These are phyloP conservation scores for Russula brevipes DNA, from an alignment of 768 basidiomycete genomes.

Conservation along the genomic window DNA sequence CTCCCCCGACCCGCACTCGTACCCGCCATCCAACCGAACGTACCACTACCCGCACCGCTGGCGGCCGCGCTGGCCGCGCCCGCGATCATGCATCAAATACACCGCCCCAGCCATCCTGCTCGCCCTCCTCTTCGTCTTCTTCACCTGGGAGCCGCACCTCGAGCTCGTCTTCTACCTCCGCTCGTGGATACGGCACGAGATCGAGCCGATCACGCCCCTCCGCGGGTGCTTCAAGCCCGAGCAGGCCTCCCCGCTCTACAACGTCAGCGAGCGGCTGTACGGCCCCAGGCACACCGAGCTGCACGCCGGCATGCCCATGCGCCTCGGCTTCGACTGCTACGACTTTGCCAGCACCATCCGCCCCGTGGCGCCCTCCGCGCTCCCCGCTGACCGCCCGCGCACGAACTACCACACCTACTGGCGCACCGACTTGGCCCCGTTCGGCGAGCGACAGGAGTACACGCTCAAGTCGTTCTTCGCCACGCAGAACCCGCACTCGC, in stretches of 20 bases:
- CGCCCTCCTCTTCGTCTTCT: slow-evolving; percentile 21
- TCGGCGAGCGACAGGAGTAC: slow-evolving; percentile 78
- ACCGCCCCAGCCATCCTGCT: slow-evolving; percentile 25
- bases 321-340: slow-evolving; percentile 84
- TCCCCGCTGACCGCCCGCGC: slow-evolving; percentile 36
- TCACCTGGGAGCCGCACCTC: slow-evolving; percentile 70
- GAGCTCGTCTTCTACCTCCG: slow-evolving; percentile 77
- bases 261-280: slow-evolving; percentile 58
- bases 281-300: slow-evolving; percentile 63
- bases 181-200: slow-evolving; percentile 67
- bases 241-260: slow-evolving; percentile 60
- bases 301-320: slow-evolving; percentile 74
- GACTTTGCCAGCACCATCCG: slow-evolving; percentile 83
- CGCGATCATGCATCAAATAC: slow-evolving; percentile 14
- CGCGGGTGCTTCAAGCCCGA: slow-evolving; percentile 68
- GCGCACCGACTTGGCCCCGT: slow-evolving; percentile 81
- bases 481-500: slow-evolving; percentile 66
- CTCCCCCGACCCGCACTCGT: background rate
- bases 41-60: background rate
- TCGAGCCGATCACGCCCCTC: slow-evolving; percentile 59
- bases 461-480: slow-evolving; percentile 93
- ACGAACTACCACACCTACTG: slow-evolving; percentile 89
- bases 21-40: background rate
- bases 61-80: slow-evolving; percentile 7
- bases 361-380: background rate